Base-by-base conservation (phyloP, 768 basidiomycete species). In the Cystoderma amianthinum region DNA sequence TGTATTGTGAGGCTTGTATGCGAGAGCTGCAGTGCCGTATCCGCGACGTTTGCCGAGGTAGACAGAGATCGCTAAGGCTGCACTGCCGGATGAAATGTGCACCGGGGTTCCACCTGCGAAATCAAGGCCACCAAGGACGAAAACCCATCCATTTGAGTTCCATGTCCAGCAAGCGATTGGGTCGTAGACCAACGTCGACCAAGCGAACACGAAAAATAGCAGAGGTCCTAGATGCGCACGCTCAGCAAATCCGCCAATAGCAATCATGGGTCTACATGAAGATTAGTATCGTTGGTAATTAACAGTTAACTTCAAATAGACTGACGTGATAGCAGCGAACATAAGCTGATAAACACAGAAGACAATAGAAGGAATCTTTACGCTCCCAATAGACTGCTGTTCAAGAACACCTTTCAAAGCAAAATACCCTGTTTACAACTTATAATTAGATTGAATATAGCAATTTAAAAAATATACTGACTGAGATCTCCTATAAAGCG, bases 161-260 rank as follows among this genome's bases (percentile, higher is more conserved):
- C 95, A 98, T 4, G 92, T 88, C 93, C 94, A 96, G 64, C 88
- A 91, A 0, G 91, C 95, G 43, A 98, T 81, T 2, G 93, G 92
- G 55, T 95, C 85, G 62, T 97, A 97, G 13, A 93, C 90, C 42
- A 92, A 53, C 3, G 87, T 88, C 5, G 80, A 71, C 95, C 95
- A 98, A 37, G 78, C 56, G 54, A 97, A 97, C 48, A 92, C 76
- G 63, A 97, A 97, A 42, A 93, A 77, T 46, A 95, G 74, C 23
- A 87, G 65, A 1, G 95, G 95, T 1, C 91, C 84, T 12, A 96
- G 74, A 3, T 87, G 80, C 9, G 78, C 78, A 36, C 92, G 86
- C 55, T 98, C 95, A 9, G 92, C 92, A 42, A 95, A 80, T 16
- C 92, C 95, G 44, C 95, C 95, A 41, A 95, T 72, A 22, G 92